Evolutionary conservation across 2,329 filamentous ascomycete species (phyloP), one percentile per base, ranked within the genome.

Genomic region (Dryadomyces quercus-mongolicae): DNA sequence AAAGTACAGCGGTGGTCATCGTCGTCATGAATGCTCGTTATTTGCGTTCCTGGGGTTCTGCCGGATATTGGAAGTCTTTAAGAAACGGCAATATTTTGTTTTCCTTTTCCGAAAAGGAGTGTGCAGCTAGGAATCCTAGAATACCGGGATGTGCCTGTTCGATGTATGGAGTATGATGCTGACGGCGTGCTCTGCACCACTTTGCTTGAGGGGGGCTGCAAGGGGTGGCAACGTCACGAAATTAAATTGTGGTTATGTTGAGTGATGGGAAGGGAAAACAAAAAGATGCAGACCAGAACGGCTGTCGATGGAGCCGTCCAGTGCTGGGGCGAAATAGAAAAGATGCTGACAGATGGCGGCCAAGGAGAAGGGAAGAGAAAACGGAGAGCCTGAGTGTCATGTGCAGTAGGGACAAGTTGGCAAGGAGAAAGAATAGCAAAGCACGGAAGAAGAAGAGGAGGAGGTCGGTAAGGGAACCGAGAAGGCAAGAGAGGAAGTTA

Each of bases 1-100:
- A 63, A 66, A 67, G 68, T 40, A 70, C 71, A 53, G 15, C 22
- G 42, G 65, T 62, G 65, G 61, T 66, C 66, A 68, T 71, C 63
- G 62, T 67, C 59, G 62, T 61, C 45, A 38, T 52, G 18, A 42
- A 20, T 16, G 13, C 12, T 36, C 48, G 48, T 21, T 21, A 20
- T 13, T 46, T 16, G 42, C 18, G 25, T 52, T 44, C 5, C n/a
- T 40, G 8, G 8, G 15, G 36, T 12, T 40, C 8, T 31, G 25
- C 25, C 36, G 8, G 36, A 40, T 40, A 16, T 4, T 40, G 6
- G 36, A 40, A 9, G 15, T 40, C 15, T 40, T 40, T 12, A 40
- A 9, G 36, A 40, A 40, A 40, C 15, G 3, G 36, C 8, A 40
- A 16, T 40, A 9, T 40, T 40, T 40, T 4, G 10, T 40, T 40